phyloP scores from a whole-genome alignment of 78 protist genomes.

The Bigelowiella natans region DNA sequence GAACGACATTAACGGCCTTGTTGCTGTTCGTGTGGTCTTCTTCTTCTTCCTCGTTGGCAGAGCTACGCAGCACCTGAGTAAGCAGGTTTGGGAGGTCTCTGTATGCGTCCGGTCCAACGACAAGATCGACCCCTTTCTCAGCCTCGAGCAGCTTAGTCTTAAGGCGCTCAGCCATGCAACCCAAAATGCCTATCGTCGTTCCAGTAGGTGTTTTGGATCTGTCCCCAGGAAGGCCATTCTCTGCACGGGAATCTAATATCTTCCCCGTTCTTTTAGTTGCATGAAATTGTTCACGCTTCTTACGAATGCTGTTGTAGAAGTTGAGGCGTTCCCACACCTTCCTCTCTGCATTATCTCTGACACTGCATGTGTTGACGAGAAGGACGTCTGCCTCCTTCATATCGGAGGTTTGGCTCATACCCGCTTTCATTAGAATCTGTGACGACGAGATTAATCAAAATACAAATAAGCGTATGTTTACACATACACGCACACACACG shows the following conservation, averaged over 20 bases:
- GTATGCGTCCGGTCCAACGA: conserved; percentile 54
- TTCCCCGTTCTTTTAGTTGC: background rate
- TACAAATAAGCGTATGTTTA: too few relatives aligned
- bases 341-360: conserved; percentile 76
- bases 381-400: conserved; percentile 51
- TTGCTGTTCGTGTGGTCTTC: background rate
- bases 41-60: background rate
- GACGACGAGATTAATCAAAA: too few relatives aligned
- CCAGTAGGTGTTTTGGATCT: background rate
- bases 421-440: background rate
- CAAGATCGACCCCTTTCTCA: conserved; percentile 12
- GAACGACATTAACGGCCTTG: conserved; percentile 48
- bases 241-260: background rate
- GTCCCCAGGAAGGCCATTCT: background rate
- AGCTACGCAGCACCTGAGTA: background rate
- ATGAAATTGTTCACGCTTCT: background rate
- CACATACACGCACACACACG: too few relatives aligned
- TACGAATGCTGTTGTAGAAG: background rate
- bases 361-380: conserved; percentile 74
- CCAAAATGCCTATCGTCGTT: background rate
- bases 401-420: background rate
- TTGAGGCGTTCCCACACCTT: conserved; percentile 8
- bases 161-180: conserved; percentile 81
- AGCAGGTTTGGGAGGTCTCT: conserved; percentile 73
- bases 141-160: conserved; percentile 53